Conservation (phyloP, 768 basidiomycete species). For the Rhodotorula paludigena region DNA sequence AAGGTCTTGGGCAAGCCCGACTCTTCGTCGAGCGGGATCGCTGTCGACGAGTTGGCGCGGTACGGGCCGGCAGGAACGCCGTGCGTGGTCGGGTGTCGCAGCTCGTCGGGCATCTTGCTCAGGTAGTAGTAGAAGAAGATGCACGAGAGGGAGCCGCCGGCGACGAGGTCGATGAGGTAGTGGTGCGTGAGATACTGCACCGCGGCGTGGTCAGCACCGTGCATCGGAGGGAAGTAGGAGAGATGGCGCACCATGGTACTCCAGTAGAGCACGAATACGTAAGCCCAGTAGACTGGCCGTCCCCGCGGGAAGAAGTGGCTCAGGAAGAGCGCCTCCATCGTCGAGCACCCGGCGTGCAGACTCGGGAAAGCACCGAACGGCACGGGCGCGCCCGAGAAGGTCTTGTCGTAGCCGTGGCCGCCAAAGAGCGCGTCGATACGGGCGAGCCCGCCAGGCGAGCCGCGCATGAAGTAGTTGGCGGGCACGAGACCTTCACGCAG, state of each 20-base stretch:
- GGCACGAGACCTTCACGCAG: slow-evolving; percentile 93
- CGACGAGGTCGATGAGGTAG: slow-evolving; percentile 96
- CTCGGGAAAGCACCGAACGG: slow-evolving; percentile 97
- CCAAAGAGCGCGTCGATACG: slow-evolving; percentile 87
- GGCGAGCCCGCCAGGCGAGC: slow-evolving; percentile 85
- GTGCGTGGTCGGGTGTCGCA: slow-evolving; percentile 23
- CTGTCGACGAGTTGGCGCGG: background rate
- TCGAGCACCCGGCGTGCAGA: slow-evolving; percentile 82
- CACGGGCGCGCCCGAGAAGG: slow-evolving; percentile 81
- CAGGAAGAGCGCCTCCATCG: slow-evolving; percentile 86
- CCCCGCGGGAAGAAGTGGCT: slow-evolving; percentile 82
- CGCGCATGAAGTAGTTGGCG: slow-evolving; percentile 83
- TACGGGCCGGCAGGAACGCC: slow-evolving; percentile 4
- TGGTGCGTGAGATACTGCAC: slow-evolving; percentile 84
- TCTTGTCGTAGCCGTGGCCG: slow-evolving; percentile 64
- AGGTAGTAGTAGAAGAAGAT: slow-evolving; percentile 61
- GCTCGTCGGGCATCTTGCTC: slow-evolving; percentile 35
- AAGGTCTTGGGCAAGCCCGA: slow-evolving; percentile 17
- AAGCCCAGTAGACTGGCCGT: slow-evolving; percentile 57
- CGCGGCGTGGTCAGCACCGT: background rate
- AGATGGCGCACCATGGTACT: slow-evolving; percentile 66
- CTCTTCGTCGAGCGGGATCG: slow-evolving; percentile 33
- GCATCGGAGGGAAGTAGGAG: background rate
- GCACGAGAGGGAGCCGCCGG: slow-evolving; percentile 83
- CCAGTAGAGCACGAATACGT: slow-evolving; percentile 86